phyloP scores from a whole-genome alignment of 2,329 filamentous ascomycete genomes.

The Drechslerella dactyloides region DNA sequence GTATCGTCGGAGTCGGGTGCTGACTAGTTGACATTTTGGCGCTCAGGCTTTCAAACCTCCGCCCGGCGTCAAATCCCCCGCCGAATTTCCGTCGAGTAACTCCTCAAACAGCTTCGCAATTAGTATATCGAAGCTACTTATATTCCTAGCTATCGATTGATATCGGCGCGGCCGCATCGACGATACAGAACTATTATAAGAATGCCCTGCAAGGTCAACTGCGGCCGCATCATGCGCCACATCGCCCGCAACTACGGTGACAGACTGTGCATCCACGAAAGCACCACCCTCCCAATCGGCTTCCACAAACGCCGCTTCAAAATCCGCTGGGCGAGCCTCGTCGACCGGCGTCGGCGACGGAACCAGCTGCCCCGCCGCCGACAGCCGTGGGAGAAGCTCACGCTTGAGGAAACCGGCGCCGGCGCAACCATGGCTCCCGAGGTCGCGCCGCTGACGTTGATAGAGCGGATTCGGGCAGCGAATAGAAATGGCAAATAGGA shows the following conservation, averaged over 20 bases:
- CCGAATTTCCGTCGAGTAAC: too few relatives aligned
- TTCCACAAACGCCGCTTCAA: background rate
- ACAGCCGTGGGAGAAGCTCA: background rate
- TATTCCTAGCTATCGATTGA: too few relatives aligned
- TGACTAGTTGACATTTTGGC: too few relatives aligned
- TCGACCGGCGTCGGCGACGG: background rate
- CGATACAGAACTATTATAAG: too few relatives aligned
- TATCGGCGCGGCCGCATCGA: too few relatives aligned
- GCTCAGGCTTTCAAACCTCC: too few relatives aligned
- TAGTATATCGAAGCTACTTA: too few relatives aligned
- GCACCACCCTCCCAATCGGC: background rate
- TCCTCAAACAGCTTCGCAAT: too few relatives aligned
- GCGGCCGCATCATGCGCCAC: background rate
- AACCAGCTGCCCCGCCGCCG: background rate
- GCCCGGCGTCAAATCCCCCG: too few relatives aligned
- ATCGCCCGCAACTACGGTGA: background rate
- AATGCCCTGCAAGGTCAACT: background rate
- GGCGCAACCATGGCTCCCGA: background rate
- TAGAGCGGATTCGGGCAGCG: too few relatives aligned
- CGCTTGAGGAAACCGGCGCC: background rate
- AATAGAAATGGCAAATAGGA: too few relatives aligned
- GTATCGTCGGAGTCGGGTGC: too few relatives aligned
- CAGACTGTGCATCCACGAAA: background rate
- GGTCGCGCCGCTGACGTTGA: background rate
- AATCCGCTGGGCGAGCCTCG: background rate